Base-by-base conservation (phyloP, 768 basidiomycete genomes). In the Naganishia friedmannii region DNA sequence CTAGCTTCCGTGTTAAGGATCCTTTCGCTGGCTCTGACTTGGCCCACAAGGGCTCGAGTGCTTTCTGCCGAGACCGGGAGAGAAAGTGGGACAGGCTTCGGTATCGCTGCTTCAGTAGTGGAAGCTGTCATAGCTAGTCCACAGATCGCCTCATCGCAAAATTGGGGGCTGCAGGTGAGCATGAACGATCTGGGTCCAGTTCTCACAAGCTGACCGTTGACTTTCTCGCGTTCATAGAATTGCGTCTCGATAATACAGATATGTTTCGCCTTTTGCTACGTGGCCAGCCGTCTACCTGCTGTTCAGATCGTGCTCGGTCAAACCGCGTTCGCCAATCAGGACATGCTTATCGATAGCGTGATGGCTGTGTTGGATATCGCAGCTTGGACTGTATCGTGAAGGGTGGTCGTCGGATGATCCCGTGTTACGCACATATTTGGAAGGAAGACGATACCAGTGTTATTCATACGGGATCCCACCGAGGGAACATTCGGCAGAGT, bases 221-320 rank as follows among this genome's bases (percentile, higher is more conserved):
- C 8, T 26, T 1, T 17, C 34, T 12, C 54, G 19, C 29, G 29
- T 19, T 17, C 15, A 15, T 15, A 63, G 60, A 2, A 15, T 45
- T 9, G 28, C 21, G 15, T 63, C 26, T 29, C 60, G 21, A 45
- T 63, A n/a, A 63, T 63, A 26, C 39, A 29, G 9, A 45, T 42
- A 26, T 15, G 23, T 19, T 15, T 63, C 23, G 39, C 60, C 23
- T 63, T 45, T 28, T 5, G 46, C 26, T 63, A 63, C 23, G 23
- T 63, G 26, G 42, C 29, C 26, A 26, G 26, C 26, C 39, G 39
- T 37, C n/a, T 63, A 29, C 42, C 60, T 17, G 60, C 42, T 19
- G 39, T 42, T 12, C 60, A 63, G 17, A 63, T 63, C 13, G 60
- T 63, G 26, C 32, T 63, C 21, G 60, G 60, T n/a, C n/a, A 45